Conservation (phyloP, 352 stramenopile species). For the Globisporangium spiculum region DNA sequence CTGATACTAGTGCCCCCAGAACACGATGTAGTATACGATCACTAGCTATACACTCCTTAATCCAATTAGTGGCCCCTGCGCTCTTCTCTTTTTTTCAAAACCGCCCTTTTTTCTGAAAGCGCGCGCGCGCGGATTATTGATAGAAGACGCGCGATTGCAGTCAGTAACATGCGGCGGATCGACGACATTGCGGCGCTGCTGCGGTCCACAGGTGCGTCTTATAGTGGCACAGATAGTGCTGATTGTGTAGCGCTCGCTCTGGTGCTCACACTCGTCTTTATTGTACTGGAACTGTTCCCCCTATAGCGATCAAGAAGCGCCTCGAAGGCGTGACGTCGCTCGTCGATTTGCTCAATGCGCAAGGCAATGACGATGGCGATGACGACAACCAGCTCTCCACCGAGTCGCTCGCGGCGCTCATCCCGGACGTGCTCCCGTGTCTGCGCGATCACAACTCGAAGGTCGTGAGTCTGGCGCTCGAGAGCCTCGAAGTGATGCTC, state of each 20-base stretch:
- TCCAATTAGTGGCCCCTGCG: background rate
- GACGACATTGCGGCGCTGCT: conserved; percentile 59
- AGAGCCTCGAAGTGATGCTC: conserved; percentile 60
- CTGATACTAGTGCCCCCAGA: too few species aligned
- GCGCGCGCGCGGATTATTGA: conserved; percentile 8
- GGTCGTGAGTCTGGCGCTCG: conserved; percentile 58
- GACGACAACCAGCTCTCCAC: conserved; percentile 13
- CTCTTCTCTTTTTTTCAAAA: conserved; percentile 9
- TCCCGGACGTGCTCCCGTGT: conserved; percentile 62
- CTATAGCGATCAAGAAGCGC: conserved; percentile 78
- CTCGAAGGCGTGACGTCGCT: conserved; percentile 61
- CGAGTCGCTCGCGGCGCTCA: conserved; percentile 41
- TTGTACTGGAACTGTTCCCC: background rate
- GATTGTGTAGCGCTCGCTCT: background rate
- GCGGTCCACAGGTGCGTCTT: conserved; percentile 42
- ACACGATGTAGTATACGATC: too few species aligned
- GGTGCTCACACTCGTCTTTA: background rate
- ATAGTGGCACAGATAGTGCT: background rate
- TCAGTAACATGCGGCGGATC: conserved; percentile 22
- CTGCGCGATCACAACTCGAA: conserved; percentile 86
- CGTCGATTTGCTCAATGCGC: conserved; percentile 36
- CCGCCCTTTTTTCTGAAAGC: conserved; percentile 12
- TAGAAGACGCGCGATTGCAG: conserved; percentile 7
- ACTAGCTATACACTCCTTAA: background rate
- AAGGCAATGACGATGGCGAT: conserved; percentile 19